Evolutionary conservation across 352 stramenopile species (phyloP), one percentile per base, ranked within the genome.

Genomic region (Globisporangium splendens): DNA sequence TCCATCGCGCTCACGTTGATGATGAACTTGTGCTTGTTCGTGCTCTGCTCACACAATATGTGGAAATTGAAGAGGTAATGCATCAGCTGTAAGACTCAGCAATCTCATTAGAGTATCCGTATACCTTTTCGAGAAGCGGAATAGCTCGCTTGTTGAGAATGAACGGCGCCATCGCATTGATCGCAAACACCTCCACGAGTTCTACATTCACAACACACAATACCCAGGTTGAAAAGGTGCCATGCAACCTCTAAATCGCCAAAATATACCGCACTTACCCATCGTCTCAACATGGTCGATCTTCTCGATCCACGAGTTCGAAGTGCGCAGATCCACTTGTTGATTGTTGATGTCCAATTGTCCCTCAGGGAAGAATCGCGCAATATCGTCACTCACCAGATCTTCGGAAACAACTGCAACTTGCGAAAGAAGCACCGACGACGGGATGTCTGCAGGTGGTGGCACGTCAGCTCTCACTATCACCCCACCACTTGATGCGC

Each of bases 1-100:
- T 98, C 95, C 95, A 98, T 98, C 15, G 95, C 95, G 24, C 86
- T 97, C 15, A 98, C 95, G 54, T 98, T 98, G 56, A 98, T 89
- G 56, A 98, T 97, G 56, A 31, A 31, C 24, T 31, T 31, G 24
- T 31, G 24, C 24, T 31, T 31, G 24, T 31, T 31, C 24, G 5
- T 5, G 24, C 24, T 31, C 24, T 31, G 24, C 24, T n/a, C n/a
- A n/a, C n/a, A n/a, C n/a, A n/a, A n/a, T n/a, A n/a, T n/a, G n/a
- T n/a, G n/a, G n/a, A n/a, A n/a, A n/a, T n/a, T n/a, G n/a, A n/a
- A n/a, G n/a, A n/a, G n/a, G n/a, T n/a, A n/a, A n/a, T n/a, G n/a
- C n/a, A n/a, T n/a, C n/a, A n/a, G n/a, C n/a, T n/a, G n/a, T n/a
- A n/a, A n/a, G n/a, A n/a, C n/a, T n/a, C n/a, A n/a, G n/a, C n/a